Evolutionary conservation across 2,329 filamentous ascomycete species (phyloP).

Genomic region (Berkeleyomyces rouxiae): DNA sequence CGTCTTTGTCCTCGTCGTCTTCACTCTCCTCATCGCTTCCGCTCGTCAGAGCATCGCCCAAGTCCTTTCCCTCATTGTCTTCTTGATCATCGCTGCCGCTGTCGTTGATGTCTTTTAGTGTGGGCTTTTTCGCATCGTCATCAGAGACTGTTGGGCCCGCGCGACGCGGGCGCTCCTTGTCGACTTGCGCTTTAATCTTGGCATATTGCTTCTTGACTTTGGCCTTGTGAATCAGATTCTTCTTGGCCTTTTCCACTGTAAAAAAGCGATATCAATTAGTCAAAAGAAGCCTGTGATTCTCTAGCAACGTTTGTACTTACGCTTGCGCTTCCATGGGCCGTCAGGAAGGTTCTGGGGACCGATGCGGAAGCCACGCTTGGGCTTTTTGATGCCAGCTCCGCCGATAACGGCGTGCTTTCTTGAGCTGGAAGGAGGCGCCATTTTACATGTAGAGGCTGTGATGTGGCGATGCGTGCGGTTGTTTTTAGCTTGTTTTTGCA

Average conservation of each 20-base stretch:
- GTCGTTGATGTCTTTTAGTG: not conserved
- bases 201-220: slow-evolving; percentile 87
- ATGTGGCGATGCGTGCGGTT: not conserved
- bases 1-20: not conserved
- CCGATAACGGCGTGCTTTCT: slow-evolving; percentile 2
- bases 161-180: slow-evolving; percentile 4
- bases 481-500: not conserved
- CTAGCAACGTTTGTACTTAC: slow-evolving; percentile 20
- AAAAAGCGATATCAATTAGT: not conserved
- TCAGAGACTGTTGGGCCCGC: not conserved
- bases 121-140: not conserved
- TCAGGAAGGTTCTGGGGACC: slow-evolving; percentile 84
- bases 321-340: slow-evolving; percentile 70
- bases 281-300: not conserved
- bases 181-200: slow-evolving; percentile 49
- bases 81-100: slow-evolving; percentile 17
- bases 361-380: slow-evolving; percentile 31
- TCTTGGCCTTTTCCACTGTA: slow-evolving; percentile 74
- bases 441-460: not conserved
- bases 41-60: slow-evolving; percentile 1
- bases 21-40: not conserved
- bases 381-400: slow-evolving; percentile 5
- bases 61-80: not conserved
- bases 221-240: slow-evolving; percentile 74
- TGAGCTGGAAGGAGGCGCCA: not conserved